Evolutionary conservation across 1,284 basidiomycete species (phyloP).

Genomic region (Pholiota adiposa): DNA sequence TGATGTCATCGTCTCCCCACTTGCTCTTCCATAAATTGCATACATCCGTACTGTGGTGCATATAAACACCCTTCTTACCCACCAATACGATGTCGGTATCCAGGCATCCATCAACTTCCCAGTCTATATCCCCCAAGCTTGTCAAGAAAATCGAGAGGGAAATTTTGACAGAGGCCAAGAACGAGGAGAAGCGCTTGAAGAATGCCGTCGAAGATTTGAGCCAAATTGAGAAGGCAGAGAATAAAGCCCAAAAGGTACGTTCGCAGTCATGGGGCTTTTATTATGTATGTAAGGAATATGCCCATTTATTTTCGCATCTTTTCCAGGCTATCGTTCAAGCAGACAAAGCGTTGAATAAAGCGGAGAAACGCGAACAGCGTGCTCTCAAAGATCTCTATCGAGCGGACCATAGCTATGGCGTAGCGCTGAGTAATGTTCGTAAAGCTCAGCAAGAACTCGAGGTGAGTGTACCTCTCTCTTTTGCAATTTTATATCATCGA

Average conservation of each 20-base stretch:
- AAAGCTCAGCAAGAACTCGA: constrained; percentile 47
- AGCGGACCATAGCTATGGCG: constrained; percentile 52
- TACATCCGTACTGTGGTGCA: not conserved
- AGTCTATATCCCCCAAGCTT: constrained; percentile 18
- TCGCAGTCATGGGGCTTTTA: too few relatives aligned
- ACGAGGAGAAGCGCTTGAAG: constrained; percentile 49
- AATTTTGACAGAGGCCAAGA: constrained; percentile 47
- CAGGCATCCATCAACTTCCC: not conserved
- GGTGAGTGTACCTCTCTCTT: constrained; percentile 32
- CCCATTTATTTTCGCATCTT: not conserved
- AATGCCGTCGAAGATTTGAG: constrained; percentile 49
- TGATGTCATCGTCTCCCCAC: not conserved
- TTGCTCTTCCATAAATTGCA: not conserved
- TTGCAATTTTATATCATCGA: not conserved
- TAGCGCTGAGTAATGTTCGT: constrained; percentile 43
- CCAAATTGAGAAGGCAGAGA: constrained; percentile 47
- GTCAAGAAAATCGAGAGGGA: constrained; percentile 52
- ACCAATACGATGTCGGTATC: not conserved
- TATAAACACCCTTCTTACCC: not conserved
- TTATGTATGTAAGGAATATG: not conserved
- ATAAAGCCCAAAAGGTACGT: constrained; percentile 46
- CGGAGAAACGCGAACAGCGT: constrained; percentile 48
- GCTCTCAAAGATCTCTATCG: constrained; percentile 47
- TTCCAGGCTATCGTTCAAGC: constrained; percentile 51
- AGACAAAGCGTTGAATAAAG: constrained; percentile 46